Conservation (phyloP, 495 filamentous ascomycete species). For the Oidiodendron maius region DNA sequence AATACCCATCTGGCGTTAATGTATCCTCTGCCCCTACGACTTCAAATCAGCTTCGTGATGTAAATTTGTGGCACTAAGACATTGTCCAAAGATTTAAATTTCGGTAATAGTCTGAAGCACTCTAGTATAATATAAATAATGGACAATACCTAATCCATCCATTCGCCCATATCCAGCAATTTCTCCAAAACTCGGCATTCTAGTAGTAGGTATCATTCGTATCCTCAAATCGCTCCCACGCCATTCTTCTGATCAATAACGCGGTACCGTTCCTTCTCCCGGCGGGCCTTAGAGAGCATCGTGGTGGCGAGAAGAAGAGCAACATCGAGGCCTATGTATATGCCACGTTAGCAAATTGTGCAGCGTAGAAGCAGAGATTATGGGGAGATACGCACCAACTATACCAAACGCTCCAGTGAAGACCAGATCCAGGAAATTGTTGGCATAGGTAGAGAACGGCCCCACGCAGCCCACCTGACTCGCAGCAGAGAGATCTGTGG, state of each 20-base stretch:
- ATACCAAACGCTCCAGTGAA: constrained; percentile 73
- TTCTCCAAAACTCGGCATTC: no score
- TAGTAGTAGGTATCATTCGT: no score
- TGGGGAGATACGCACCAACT: constrained; percentile 39
- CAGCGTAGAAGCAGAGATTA: constrained; percentile 8
- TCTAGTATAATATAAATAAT: no score
- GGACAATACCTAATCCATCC: no score
- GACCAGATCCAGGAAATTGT: constrained; percentile 61
- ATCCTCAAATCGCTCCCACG: constrained; percentile 17
- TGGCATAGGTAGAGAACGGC: constrained; percentile 56
- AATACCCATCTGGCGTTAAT: no score
- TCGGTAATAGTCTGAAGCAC: no score
- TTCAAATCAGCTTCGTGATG: no score
- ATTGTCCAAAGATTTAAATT: no score
- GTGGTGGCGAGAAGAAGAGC: constrained; percentile 58
- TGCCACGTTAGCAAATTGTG: no score
- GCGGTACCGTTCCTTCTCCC: constrained; percentile 63
- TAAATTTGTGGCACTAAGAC: no score
- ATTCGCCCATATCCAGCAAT: no score
- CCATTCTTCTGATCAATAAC: constrained; percentile 70
- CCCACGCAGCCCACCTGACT: constrained; percentile 57
- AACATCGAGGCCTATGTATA: constrained; percentile 9
- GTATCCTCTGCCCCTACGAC: no score
- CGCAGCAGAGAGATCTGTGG: constrained; percentile 56
- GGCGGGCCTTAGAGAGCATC: constrained; percentile 65